Evolutionary conservation across 345 rosid species (phyloP).

Genomic region (Arabidopsis arenosa): DNA sequence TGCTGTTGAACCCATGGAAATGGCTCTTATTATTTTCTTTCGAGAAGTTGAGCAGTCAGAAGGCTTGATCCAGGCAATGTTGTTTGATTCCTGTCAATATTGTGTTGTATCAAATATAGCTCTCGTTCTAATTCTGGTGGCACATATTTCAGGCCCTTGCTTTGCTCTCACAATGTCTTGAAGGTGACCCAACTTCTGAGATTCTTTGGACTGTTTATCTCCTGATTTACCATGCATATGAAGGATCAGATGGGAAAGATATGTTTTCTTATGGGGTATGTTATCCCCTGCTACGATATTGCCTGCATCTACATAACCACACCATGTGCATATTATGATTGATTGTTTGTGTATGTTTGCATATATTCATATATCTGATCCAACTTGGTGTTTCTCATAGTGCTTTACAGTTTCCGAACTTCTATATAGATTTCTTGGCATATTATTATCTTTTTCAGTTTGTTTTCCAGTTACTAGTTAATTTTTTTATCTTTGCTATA

Average conservation of each 20-base stretch:
- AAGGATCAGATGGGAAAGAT: slow-evolving; percentile 56
- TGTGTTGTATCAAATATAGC: slow-evolving; percentile 16
- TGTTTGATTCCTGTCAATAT: slow-evolving; percentile 39
- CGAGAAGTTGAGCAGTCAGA: slow-evolving; percentile 66
- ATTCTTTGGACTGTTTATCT: slow-evolving; percentile 83
- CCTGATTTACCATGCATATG: slow-evolving; percentile 59
- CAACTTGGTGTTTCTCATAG: slow-evolving; percentile 15
- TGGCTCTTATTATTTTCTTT: slow-evolving; percentile 69
- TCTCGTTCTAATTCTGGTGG: slow-evolving; percentile 36
- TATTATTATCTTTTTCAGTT: slow-evolving; percentile 24
- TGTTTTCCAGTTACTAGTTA: background rate
- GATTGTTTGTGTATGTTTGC: slow-evolving; percentile 1
- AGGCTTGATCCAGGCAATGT: slow-evolving; percentile 72
- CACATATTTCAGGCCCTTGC: slow-evolving; percentile 71
- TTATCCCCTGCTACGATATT: slow-evolving; percentile 32
- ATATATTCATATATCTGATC: background rate
- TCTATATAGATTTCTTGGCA: slow-evolving; percentile 1
- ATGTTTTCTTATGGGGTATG: slow-evolving; percentile 82
- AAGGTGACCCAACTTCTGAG: slow-evolving; percentile 75
- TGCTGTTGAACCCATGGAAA: slow-evolving; percentile 63
- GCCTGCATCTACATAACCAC: slow-evolving; percentile 31
- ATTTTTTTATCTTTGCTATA: slow-evolving; percentile 3
- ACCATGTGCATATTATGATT: slow-evolving; percentile 28
- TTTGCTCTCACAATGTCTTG: slow-evolving; percentile 77
- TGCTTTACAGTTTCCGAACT: slow-evolving; percentile 18